A percentile compares a stretch with the other conserved stretches of the same genome.
phyloP scores from a whole-genome alignment of 768 basidiomycete genomes.

The Suillus bovinus region DNA sequence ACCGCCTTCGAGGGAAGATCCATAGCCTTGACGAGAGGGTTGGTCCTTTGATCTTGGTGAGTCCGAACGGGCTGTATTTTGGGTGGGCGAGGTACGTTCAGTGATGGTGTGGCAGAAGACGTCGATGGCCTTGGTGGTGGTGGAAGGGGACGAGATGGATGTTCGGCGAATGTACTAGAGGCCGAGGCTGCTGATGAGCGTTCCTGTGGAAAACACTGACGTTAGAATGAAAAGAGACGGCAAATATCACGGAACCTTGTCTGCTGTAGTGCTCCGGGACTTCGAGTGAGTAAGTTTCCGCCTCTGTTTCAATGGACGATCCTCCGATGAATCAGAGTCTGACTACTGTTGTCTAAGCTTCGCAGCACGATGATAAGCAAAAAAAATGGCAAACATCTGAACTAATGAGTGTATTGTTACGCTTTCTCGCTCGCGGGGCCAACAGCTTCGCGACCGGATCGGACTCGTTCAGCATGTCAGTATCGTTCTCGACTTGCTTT shows the following conservation, averaged over 20 bases:
- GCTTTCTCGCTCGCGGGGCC: slow-evolving; percentile 3
- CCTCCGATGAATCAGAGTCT: slow-evolving; percentile 15
- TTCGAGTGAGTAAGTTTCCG: background rate
- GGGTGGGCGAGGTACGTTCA: slow-evolving; percentile 13
- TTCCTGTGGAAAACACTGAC: background rate
- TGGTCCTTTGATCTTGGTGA: slow-evolving; percentile 30
- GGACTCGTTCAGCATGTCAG: slow-evolving; percentile 14
- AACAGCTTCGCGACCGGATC: slow-evolving; percentile 2
- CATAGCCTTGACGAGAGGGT: slow-evolving; percentile 36
- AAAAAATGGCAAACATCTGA: slow-evolving; percentile 16
- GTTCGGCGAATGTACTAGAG: background rate
- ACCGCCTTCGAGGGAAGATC: slow-evolving; percentile 22
- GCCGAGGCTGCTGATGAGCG: background rate
- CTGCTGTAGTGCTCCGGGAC: background rate
- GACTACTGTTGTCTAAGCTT: slow-evolving; percentile 16
- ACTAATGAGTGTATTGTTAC: slow-evolving; percentile 8
- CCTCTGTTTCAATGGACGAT: background rate
- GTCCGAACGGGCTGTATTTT: slow-evolving; percentile 23
- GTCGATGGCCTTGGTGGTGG: slow-evolving; percentile 5
- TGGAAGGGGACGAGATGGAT: background rate
- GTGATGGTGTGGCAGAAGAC: slow-evolving; percentile 5
- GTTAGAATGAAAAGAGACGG: background rate
- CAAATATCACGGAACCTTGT: background rate
- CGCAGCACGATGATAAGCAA: background rate
- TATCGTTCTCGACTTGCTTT: slow-evolving; percentile 12